Evolutionary conservation across 768 basidiomycete species (phyloP), one percentile per base, ranked within the genome.

Genomic region (Leccinum barrowsii): DNA sequence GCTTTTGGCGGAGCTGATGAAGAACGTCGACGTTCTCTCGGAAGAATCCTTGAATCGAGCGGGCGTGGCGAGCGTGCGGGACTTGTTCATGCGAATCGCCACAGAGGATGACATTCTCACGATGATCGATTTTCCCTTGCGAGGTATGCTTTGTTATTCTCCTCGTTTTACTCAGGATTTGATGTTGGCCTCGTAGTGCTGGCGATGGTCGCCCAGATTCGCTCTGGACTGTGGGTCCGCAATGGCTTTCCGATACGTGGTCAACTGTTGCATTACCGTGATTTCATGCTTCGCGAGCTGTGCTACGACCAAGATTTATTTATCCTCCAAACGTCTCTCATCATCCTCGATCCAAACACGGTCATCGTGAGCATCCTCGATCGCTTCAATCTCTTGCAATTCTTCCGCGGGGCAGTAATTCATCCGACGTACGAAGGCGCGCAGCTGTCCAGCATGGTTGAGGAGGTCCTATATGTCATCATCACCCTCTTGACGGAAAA

Each of bases 281-380:
- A 98, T 70, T 94, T 93, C 73, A 89, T 91, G 83, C 84, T 98
- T 24, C 88, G 96, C 19, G 97, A 99, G 71, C 80, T 94, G 6
- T 97, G 96, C 67, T 95, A 96, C 69, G 97, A 99, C 71, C 94
- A 98, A 71, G 97, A 94, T 63, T 78, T 97, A 17, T 94, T 87
- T 78, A 83, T 96, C 59, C 80, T 98, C 3, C 95, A 98, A 74
- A 85, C 87, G 0, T 87, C 89, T 0, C 82, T 98, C 52, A 81
- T 90, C 67, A 78, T 90, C 46, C 79, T 94, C 51, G 86, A 89
- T 44, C 92, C 93, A 3, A 81, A 90, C 64, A 78, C 83, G 22
- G 84, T 97, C 67, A 77, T 98, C 59, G 85, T 93, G 66, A 85
- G 86, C 64, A 85, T 97, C 68, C 84, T 98, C 52, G 93, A 98